These are phyloP conservation scores for Sphaerulina musiva DNA, from an alignment of 2,329 filamentous ascomycete species.

Conservation along the genomic window DNA sequence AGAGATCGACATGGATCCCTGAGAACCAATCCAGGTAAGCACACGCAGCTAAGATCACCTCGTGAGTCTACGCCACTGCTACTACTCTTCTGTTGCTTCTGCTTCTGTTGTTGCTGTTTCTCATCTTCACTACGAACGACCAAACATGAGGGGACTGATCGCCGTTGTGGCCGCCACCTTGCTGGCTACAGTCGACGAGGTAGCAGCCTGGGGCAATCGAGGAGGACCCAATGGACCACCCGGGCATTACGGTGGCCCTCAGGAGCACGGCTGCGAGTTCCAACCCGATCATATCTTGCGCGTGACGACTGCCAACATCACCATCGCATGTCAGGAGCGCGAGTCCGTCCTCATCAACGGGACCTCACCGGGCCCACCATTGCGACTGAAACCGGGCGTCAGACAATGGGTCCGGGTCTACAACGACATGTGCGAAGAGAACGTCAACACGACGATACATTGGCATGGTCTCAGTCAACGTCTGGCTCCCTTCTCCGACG, in stretches of 20 bases:
- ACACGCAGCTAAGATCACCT: neutral
- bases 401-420: slow-evolving; percentile 54
- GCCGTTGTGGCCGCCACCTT: neutral
- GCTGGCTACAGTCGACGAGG: slow-evolving; percentile 3
- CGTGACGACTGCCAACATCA: slow-evolving; percentile 39
- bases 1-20: neutral
- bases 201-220: slow-evolving; percentile 16
- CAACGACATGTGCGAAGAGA: slow-evolving; percentile 46
- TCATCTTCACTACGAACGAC: neutral
- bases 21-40: neutral
- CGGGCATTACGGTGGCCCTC: slow-evolving; percentile 18
- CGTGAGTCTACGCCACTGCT: neutral
- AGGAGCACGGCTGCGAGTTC: slow-evolving; percentile 28
- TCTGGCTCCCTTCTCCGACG: slow-evolving; percentile 58
- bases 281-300: slow-evolving; percentile 45
- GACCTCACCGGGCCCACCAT: slow-evolving; percentile 46
- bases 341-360: slow-evolving; percentile 49
- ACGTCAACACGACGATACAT: slow-evolving; percentile 57
- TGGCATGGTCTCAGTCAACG: slow-evolving; percentile 61
- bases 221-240: slow-evolving; percentile 10
- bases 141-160: slow-evolving; percentile 3
- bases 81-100: no score
- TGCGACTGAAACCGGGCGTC: slow-evolving; percentile 43
- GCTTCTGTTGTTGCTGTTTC: neutral
- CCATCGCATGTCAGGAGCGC: slow-evolving; percentile 43